A percentile compares a stretch with the other conserved stretches of the same genome.
phyloP scores from a whole-genome alignment of 2,329 filamentous ascomycete species.

The Atkinsonella hypoxylon region DNA sequence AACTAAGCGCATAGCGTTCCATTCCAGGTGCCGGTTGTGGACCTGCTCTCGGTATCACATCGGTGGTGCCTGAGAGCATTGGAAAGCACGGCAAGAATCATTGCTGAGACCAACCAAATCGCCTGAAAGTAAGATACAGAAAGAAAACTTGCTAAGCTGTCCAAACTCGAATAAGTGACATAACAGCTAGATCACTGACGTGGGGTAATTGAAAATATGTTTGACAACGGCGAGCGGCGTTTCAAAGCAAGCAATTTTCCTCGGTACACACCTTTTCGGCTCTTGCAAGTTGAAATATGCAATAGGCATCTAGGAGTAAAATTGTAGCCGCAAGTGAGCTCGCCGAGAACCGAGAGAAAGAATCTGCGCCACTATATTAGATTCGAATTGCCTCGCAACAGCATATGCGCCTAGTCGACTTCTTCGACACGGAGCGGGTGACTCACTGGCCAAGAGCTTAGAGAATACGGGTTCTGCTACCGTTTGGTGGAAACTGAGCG shows the following conservation, averaged over 20 bases:
- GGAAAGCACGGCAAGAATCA: background rate
- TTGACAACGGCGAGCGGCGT: background rate
- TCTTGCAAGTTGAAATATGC: no score
- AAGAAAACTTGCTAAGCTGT: background rate
- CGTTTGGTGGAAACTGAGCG: background rate
- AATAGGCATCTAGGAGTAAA: background rate
- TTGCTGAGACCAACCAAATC: background rate
- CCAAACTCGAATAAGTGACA: background rate
- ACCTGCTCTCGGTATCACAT: background rate
- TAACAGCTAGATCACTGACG: background rate
- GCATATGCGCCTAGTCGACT: background rate
- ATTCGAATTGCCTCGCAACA: background rate
- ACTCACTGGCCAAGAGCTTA: background rate
- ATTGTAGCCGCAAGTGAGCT: background rate
- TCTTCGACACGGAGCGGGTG: background rate
- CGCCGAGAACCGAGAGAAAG: background rate
- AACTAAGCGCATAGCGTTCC: background rate
- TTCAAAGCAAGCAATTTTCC: background rate
- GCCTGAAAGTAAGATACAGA: background rate
- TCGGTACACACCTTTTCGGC: background rate
- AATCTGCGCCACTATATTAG: background rate
- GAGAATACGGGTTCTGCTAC: background rate
- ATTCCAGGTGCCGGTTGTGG: background rate
- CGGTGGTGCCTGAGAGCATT: background rate
- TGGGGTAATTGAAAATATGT: background rate